Base-by-base conservation (phyloP, 2,329 filamentous ascomycete species). In the Chaetomiaceae sp. region DNA sequence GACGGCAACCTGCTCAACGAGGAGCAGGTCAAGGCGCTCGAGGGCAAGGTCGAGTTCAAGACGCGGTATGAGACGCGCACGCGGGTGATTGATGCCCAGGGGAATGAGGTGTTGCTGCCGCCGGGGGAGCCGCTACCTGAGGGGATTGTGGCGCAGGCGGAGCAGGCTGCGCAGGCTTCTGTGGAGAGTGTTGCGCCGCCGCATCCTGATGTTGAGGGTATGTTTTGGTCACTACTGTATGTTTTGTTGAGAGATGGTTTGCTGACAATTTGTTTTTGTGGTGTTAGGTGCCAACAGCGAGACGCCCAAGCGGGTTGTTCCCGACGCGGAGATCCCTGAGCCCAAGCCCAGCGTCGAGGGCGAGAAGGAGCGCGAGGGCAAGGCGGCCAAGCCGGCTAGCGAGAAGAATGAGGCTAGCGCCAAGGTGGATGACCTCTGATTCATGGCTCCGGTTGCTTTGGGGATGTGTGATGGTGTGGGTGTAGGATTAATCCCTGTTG, bases 31-130 rank as follows among this genome's bases (percentile, higher is more conserved):
- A 83, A 87, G 65, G 82, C 81, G 19, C 82, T 99, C 29, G 82
- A 92, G 69, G 94, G 92, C 65, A 95, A 96, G 72, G 91, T 97
- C 55, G 89, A 90, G 65, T 96, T 99, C 74, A 85, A 95, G 74
- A 97, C 94, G 12, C 87, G 87, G 61, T 96, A 96, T 68, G 92
- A 97, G 77, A 96, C 92, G n/a, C 82, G 88, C 60, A 96, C 91
- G 8, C 85, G 89, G 54, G 72, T 97, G 52, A 78, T 96, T 37
- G 90, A 96, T 69, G 82, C 81, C 48, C 70, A 83, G 39, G 94
- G 91, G 55, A 90, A 91, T 61, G 88, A 95, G 66, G 72, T 96
- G n/a, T 68, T 69, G 11, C 63, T 69, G 31, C 72, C 74, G 14
- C 68, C 70, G 22, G 76, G 71, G 36, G 74, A 68, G 20, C 68